These are phyloP conservation scores for Krasilnikovozyma curviuscula DNA, from an alignment of 768 basidiomycete genomes.

Conservation along the genomic window DNA sequence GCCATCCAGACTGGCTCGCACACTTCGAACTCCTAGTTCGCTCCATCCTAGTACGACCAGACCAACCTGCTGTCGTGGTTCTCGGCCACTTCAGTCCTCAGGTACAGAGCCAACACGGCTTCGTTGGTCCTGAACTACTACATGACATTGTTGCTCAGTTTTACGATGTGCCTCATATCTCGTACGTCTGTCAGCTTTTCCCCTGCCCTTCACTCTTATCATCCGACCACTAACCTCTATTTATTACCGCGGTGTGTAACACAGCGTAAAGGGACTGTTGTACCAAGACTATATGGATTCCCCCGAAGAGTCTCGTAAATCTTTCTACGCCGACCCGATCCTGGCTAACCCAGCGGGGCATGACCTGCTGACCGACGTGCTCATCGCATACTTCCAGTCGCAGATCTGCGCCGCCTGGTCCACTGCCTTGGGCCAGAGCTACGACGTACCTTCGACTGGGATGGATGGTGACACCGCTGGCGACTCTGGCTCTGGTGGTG, in stretches of 20 bases:
- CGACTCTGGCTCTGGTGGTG: constrained; percentile 21
- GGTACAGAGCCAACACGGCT: constrained; percentile 54
- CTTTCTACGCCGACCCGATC: constrained; percentile 64
- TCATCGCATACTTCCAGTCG: constrained; percentile 72
- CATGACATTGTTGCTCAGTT: constrained; percentile 84
- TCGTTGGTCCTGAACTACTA: constrained; percentile 72
- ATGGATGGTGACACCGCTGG: constrained; percentile 26
- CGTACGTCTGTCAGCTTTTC: constrained; percentile 26
- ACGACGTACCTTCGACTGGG: constrained; percentile 36
- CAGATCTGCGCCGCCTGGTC: constrained; percentile 78
- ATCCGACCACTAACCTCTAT: neutral
- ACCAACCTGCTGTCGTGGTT: constrained; percentile 76
- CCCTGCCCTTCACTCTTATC: neutral
- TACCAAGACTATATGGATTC: constrained; percentile 64
- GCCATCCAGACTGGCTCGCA: constrained; percentile 50
- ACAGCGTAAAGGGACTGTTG: constrained; percentile 56
- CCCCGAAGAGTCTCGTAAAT: constrained; percentile 39
- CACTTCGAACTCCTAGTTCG: constrained; percentile 85
- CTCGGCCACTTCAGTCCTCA: constrained; percentile 93
- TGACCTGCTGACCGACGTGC: constrained; percentile 69
- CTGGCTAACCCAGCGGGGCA: constrained; percentile 68
- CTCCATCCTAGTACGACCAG: constrained; percentile 71
- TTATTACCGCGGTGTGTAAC: neutral
- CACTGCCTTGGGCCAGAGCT: constrained; percentile 42
- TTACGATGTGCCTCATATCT: constrained; percentile 88